Conservation (phyloP, 805 yeast species). For the Phaffomyces antillensis region DNA sequence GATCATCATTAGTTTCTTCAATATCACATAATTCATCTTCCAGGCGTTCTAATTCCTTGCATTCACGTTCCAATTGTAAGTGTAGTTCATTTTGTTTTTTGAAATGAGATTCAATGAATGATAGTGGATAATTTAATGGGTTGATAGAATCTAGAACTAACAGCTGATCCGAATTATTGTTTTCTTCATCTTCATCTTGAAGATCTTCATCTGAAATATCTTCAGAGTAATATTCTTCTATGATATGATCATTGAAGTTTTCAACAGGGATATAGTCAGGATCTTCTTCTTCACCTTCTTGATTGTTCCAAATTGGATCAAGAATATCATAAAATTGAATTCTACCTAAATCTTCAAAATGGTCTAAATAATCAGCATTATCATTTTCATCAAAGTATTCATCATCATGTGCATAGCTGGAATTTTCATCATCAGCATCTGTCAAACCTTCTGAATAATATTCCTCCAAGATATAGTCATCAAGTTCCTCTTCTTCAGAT, state of each 20-base stretch:
- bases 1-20: not conserved
- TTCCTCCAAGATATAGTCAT: not conserved
- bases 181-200: not conserved
- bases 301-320: conserved; percentile 9
- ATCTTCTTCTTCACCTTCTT: conserved; percentile 10
- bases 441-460: conserved; percentile 15
- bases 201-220: conserved; percentile 9
- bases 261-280: conserved; percentile 1
- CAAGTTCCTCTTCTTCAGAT: conserved; percentile 2
- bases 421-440: conserved; percentile 10
- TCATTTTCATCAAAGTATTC: not conserved
- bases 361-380: not conserved
- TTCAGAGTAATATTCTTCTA: conserved; percentile 6
- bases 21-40: conserved; percentile 1
- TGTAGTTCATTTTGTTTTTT: conserved; percentile 1
- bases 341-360: not conserved
- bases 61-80: conserved; percentile 3
- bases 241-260: not conserved
- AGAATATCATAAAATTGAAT: not conserved
- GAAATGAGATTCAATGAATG: conserved; percentile 2
- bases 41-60: conserved; percentile 4
- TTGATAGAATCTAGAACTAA: not conserved
- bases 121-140: not conserved
- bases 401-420: not conserved
- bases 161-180: not conserved